phyloP scores from a whole-genome alignment of 1,284 basidiomycete species.

The Ceratobasidium sp. region DNA sequence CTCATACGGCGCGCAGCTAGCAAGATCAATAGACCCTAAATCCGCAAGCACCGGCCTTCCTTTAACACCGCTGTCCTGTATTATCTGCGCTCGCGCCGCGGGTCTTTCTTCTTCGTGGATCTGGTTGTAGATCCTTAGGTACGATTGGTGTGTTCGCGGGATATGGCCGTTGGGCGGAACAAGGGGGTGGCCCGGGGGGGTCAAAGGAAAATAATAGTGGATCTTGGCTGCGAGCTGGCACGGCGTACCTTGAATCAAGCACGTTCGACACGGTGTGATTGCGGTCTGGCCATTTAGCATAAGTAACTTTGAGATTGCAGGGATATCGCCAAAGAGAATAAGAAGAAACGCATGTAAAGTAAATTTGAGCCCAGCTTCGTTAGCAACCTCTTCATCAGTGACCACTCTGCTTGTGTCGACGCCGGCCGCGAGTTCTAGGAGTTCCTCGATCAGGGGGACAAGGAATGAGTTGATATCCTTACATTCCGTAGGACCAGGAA shows the following conservation, averaged over 20 bases:
- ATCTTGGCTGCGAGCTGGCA: not conserved
- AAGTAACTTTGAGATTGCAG: conserved; percentile 26
- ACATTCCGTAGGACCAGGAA: conserved; percentile 43
- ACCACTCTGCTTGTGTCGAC: conserved; percentile 14
- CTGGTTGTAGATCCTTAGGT: not conserved
- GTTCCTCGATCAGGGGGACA: conserved; percentile 40
- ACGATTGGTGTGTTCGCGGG: conserved; percentile 10
- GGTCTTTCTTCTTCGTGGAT: not conserved
- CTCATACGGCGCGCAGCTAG: conserved; percentile 46
- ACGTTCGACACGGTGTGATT: not conserved
- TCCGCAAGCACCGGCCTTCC: conserved; percentile 18
- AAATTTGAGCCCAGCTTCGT: conserved; percentile 8
- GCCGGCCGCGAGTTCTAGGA: conserved; percentile 36
- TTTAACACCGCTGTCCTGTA: conserved; percentile 43
- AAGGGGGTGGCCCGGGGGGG: not conserved
- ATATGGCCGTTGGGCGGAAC: not conserved
- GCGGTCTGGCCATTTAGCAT: not conserved
- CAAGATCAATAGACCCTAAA: conserved; percentile 31
- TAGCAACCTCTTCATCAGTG: not conserved
- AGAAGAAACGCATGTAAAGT: conserved; percentile 38
- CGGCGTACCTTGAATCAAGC: conserved; percentile 48
- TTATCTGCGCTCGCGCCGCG: not conserved
- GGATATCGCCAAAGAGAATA: conserved; percentile 45
- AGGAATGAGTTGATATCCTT: conserved; percentile 48
- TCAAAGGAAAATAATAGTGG: conserved; percentile 35